phyloP scores from a whole-genome alignment of 768 basidiomycete species.

The Termitomyces eurrhizus region DNA sequence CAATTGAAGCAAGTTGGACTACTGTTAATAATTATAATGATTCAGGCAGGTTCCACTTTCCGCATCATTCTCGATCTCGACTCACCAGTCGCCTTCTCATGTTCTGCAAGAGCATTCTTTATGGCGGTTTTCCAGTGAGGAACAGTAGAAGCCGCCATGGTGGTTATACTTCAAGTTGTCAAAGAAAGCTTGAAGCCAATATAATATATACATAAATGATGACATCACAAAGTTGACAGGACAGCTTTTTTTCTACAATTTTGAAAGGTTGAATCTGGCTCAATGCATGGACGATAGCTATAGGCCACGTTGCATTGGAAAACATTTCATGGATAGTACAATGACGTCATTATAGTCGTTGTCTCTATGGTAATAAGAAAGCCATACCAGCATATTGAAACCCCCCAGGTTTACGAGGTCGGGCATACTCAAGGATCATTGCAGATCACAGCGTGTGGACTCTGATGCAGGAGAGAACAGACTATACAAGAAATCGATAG shows the following conservation, averaged over 20 bases:
- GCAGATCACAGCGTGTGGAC: background rate
- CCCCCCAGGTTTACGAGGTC: constrained; percentile 42
- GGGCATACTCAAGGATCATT: constrained; percentile 24
- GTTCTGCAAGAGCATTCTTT: constrained; percentile 35
- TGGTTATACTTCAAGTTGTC: background rate
- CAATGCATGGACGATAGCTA: background rate
- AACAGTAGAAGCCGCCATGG: constrained; percentile 16
- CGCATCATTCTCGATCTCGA: background rate
- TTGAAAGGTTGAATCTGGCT: background rate
- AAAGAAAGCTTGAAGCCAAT: background rate
- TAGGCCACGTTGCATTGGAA: no score
- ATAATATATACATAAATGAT: background rate
- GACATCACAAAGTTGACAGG: background rate
- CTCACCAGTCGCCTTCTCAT: constrained; percentile 36
- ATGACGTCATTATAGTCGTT: background rate
- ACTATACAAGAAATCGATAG: background rate
- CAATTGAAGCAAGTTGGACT: constrained; percentile 58
- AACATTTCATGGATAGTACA: background rate
- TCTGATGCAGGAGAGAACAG: background rate
- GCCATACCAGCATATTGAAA: constrained; percentile 28
- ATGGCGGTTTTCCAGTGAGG: constrained; percentile 49
- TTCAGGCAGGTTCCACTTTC: background rate
- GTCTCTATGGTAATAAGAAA: background rate
- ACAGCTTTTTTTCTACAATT: background rate
- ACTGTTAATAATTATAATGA: constrained; percentile 31